phyloP scores from a whole-genome alignment of 2,329 filamentous ascomycete species.

The Fusarium sp. region DNA sequence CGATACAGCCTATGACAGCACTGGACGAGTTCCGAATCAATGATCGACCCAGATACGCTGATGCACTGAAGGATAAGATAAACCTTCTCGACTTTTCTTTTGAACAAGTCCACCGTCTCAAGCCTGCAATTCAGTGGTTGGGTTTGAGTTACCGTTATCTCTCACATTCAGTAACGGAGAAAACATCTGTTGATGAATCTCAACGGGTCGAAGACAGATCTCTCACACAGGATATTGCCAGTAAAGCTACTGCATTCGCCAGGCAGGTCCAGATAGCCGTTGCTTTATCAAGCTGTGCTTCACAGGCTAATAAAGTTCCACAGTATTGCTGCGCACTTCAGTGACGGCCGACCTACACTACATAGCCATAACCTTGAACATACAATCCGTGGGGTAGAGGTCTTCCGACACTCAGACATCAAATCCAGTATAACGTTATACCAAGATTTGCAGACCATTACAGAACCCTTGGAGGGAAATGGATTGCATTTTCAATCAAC shows the following conservation, averaged over 20 bases:
- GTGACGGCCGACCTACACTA: background rate
- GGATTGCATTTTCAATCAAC: background rate
- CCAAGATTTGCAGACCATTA: background rate
- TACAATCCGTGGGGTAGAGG: background rate
- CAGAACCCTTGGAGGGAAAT: background rate
- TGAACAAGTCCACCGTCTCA: background rate
- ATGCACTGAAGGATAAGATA: background rate
- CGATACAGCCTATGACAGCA: background rate
- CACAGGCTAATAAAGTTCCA: background rate
- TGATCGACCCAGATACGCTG: background rate
- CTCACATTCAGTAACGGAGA: background rate
- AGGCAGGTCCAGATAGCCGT: background rate
- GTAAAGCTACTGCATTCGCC: background rate
- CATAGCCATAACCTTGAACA: background rate
- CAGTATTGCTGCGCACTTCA: background rate
- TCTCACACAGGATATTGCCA: rapidly evolving
- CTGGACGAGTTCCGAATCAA: background rate
- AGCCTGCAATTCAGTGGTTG: background rate
- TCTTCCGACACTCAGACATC: background rate
- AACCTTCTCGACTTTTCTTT: background rate
- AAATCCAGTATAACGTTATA: background rate
- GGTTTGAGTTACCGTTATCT: background rate
- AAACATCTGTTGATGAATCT: background rate
- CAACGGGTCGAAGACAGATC: background rate
- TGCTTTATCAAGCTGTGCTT: no score